Base-by-base conservation (phyloP, 257 asterid genomes). In the Plantago elongata region DNA sequence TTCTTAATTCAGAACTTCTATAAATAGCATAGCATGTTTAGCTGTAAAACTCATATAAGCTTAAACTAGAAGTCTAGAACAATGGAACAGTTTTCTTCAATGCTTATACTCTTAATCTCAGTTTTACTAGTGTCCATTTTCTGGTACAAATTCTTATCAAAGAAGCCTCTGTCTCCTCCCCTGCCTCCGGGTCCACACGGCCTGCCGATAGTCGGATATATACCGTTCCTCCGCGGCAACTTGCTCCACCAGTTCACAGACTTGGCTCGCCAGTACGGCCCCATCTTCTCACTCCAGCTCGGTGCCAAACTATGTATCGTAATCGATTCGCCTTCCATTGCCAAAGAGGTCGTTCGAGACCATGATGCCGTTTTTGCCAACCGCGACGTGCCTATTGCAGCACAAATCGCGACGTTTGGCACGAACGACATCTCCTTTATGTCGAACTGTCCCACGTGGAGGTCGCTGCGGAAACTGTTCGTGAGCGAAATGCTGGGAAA, bases 351-450 rank as follows among this genome's bases (percentile, higher is more conserved):
- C 5, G 67, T 75, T 38, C 69, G 75, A 15, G 75, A 78, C 30
- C 76, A 78, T 22, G 83, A 78, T 42, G 44, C 61, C 0, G 18
- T 66, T 9, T 75, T 75, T 9, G 68, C 80, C 9, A 78, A 74
- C 45, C 66, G 76, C 18, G 75, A 71, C 0, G 11, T 22, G 5
- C 9, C 49, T 2, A 15, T 60, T 5, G 34, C 7, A 3, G 38
- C 51, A 16, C 6, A 12, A 13, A 22, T 44, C 43, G 14, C 14
- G 16, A 54, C 60, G 5, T 56, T 34, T 30, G 61, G 61, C 4
- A 42, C 11, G 13, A 56, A 37, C 16, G 61, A 37, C 61, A 37
- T 56, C 16, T 40, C 45, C 3, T 55, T 38, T 40, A 22, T 42
- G 3, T 29, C 61, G 9, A 34, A 34, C 18, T n/a, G 34, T 7